Evolutionary conservation across 2,329 filamentous ascomycete genomes (phyloP).

Genomic region (Cercospora sesami): DNA sequence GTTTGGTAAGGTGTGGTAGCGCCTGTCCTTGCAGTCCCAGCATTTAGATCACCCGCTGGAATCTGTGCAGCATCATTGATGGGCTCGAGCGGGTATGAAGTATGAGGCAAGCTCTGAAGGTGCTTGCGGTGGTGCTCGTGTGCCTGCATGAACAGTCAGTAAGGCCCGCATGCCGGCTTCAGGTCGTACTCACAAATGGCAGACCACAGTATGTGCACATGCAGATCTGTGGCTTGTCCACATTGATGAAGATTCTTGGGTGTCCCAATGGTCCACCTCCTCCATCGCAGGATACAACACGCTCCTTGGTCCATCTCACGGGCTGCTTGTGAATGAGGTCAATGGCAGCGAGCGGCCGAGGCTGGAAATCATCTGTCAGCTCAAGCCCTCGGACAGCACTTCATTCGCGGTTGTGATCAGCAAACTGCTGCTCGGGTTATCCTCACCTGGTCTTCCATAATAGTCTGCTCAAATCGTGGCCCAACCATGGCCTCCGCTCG

Average conservation of each 20-base stretch:
- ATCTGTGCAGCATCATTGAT: constrained; percentile 61
- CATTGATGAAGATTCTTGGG: constrained; percentile 94
- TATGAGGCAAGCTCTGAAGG: constrained; percentile 77
- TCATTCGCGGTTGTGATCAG: neutral
- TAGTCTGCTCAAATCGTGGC: constrained; percentile 94
- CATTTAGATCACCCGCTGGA: constrained; percentile 45
- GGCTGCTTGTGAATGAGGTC: constrained; percentile 95
- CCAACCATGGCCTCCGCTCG: constrained; percentile 84
- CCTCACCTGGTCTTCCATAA: constrained; percentile 81
- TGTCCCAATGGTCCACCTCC: constrained; percentile 89
- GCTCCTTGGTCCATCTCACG: constrained; percentile 84
- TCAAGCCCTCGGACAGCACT: constrained; percentile 1
- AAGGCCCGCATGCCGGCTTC: neutral
- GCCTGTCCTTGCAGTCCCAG: constrained; percentile 34
- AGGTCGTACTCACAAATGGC: constrained; percentile 72
- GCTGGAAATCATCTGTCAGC: constrained; percentile 56
- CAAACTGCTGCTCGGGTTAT: neutral
- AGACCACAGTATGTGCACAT: constrained; percentile 89
- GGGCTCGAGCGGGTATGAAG: constrained; percentile 69
- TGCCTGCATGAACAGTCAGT: constrained; percentile 58
- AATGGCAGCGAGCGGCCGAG: constrained; percentile 84
- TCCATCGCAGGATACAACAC: constrained; percentile 83
- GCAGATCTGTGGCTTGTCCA: constrained; percentile 92
- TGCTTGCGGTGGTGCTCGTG: constrained; percentile 84
- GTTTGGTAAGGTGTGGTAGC: constrained; percentile 47